Evolutionary conservation across 2,329 filamentous ascomycete species (phyloP), one percentile per base, ranked within the genome.

Genomic region (Fusarium xylarioides): DNA sequence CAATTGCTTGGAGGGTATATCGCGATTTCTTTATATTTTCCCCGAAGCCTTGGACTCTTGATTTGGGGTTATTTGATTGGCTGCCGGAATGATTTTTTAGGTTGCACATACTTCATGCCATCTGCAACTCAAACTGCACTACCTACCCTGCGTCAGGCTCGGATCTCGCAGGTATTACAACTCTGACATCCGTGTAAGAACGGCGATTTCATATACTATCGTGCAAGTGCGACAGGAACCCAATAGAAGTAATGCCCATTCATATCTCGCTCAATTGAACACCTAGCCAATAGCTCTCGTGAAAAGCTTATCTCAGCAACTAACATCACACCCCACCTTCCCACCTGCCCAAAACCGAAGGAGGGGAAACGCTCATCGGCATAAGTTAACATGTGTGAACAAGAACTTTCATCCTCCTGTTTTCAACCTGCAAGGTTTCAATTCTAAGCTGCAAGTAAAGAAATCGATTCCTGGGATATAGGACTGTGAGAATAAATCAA

Each of bases 291-390:
- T 47, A 56, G 46, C 47, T 63, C 49, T 23, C 46, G 32, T 52
- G 21, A 59, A 19, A 59, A 47, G 74, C 74, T 77, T 77, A 77
- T 74, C 75, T 77, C 73, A 76, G 73, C 71, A 74, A 59, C 58
- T 54, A 35, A 49, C 60, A 68, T 61, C 68, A 54, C 60, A 68
- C 73, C 74, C 74, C 71, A 75, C 74, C 63, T 76, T 68, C 68
- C 74, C 71, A 75, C 74, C 69, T 76, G 70, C 68, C 73, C 59
- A 73, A 70, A 75, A 66, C 59, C 44, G 63, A 73, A 77, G 73
- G 72, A 75, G 74, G 75, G 75, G 75, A 72, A 77, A 75, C 44
- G 44, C 32, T 46, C 47, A 47, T 55, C 34, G n/a, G 44, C 21
- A 46, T 56, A 30, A 26, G 42, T 26, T 26, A 43, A 42, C 57